Evolutionary conservation across 1,284 basidiomycete species (phyloP).

Genomic region (Stereum hirsutum): DNA sequence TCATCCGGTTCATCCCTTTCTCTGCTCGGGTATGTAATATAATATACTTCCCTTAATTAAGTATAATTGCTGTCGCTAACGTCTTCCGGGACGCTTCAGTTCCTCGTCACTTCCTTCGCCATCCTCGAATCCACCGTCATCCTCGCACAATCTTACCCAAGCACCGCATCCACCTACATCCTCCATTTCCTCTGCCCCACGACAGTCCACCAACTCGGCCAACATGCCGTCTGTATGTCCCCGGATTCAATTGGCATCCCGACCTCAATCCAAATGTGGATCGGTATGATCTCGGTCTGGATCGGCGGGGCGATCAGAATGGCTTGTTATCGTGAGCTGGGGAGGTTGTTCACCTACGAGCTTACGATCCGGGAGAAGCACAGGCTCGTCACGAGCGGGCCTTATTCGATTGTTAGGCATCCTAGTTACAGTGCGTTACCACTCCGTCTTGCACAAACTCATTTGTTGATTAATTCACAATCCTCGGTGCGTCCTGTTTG

Average conservation of each 20-base stretch:
- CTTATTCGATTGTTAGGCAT: conserved; percentile 40
- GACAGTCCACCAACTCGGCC: neutral
- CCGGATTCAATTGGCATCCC: too few relatives aligned
- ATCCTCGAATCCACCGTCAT: neutral
- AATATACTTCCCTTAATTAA: neutral
- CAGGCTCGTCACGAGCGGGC: conserved; percentile 42
- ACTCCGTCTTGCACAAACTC: too few relatives aligned
- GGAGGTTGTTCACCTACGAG: conserved; percentile 53
- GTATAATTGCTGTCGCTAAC: neutral
- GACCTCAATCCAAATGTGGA: conserved; percentile 31
- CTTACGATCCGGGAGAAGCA: conserved; percentile 47
- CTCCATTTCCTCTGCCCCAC: neutral
- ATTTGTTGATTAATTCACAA: too few relatives aligned
- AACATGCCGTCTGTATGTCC: too few relatives aligned
- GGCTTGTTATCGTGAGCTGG: conserved; percentile 31
- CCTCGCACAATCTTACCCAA: neutral
- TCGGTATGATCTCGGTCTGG: conserved; percentile 38
- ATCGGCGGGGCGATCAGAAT: conserved; percentile 33
- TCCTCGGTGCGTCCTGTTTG: too few relatives aligned
- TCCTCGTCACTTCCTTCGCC: neutral
- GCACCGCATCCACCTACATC: neutral
- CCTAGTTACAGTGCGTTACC: conserved; percentile 17
- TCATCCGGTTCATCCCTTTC: neutral
- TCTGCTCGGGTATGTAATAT: neutral
- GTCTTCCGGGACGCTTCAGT: neutral